Percentiles rank a stretch among this genome's conserved stretches.
phyloP scores from a whole-genome alignment of 345 rosid species.

The Trapa incisa region DNA sequence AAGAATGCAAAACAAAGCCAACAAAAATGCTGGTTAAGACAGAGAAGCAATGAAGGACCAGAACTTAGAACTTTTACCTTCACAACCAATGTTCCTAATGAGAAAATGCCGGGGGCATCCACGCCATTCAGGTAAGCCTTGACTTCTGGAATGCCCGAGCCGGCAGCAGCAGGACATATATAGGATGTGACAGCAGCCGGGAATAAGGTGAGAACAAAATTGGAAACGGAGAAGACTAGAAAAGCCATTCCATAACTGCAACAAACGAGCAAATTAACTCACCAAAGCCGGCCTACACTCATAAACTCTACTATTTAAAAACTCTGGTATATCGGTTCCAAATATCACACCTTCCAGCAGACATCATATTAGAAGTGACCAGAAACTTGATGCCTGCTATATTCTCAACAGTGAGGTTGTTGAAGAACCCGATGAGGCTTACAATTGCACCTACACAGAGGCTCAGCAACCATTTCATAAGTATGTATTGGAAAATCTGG shows the following conservation, averaged over 20 bases:
- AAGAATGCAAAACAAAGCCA: neutral
- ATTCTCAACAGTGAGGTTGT: slow-evolving; percentile 87
- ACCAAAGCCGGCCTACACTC: neutral
- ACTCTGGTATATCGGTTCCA: neutral
- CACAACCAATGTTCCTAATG: slow-evolving; percentile 51
- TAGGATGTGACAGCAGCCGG: slow-evolving; percentile 54
- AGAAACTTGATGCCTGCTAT: slow-evolving; percentile 76
- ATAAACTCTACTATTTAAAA: neutral
- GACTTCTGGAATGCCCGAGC: slow-evolving; percentile 94
- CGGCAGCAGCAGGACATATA: slow-evolving; percentile 77
- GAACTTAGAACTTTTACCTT: slow-evolving; percentile 36
- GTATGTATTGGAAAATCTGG: slow-evolving; percentile 56
- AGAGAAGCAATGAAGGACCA: neutral
- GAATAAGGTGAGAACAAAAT: slow-evolving; percentile 58
- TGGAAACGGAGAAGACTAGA: slow-evolving; percentile 49
- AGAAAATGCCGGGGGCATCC: slow-evolving; percentile 74
- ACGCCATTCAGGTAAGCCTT: slow-evolving; percentile 94
- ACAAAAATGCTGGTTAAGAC: neutral
- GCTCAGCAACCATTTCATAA: slow-evolving; percentile 78
- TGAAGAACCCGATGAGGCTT: slow-evolving; percentile 65
- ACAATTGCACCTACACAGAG: slow-evolving; percentile 54
- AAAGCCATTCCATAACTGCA: slow-evolving; percentile 63
- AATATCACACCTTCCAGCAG: slow-evolving; percentile 31
- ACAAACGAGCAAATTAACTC: neutral
- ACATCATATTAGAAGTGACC: slow-evolving; percentile 84